Percentiles rank a stretch among this genome's conserved stretches.
Conservation (phyloP, 768 basidiomycete genomes). For the Cystobasidium ongulense region DNA sequence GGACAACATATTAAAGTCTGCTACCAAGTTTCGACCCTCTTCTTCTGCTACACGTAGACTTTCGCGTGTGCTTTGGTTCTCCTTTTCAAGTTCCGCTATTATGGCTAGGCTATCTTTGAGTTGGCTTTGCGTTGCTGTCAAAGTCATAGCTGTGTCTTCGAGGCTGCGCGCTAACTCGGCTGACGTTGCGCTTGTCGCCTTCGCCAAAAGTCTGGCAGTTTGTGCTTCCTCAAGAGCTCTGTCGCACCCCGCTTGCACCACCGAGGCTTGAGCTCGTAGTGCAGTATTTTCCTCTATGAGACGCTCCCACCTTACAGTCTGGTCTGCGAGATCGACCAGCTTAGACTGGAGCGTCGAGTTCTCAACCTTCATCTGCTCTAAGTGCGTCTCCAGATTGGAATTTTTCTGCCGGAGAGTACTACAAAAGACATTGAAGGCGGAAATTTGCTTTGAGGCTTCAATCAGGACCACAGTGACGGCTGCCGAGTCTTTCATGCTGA, state of each 20-base stretch:
- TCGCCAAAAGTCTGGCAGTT: background rate
- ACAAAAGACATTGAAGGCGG: background rate
- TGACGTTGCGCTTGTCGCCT: no score
- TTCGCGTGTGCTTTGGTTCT: background rate
- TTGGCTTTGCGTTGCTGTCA: background rate
- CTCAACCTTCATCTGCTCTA: background rate
- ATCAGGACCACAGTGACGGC: background rate
- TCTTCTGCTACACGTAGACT: constrained; percentile 14
- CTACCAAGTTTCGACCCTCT: constrained; percentile 24
- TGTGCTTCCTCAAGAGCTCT: background rate
- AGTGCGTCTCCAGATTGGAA: background rate
- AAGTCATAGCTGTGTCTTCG: background rate
- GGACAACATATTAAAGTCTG: constrained; percentile 11
- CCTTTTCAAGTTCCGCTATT: background rate
- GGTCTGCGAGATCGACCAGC: background rate
- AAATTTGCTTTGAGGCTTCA: background rate
- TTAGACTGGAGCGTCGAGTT: background rate
- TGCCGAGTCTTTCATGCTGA: no score
- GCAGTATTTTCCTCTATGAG: background rate
- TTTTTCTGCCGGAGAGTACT: background rate
- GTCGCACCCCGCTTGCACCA: background rate
- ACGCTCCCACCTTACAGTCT: background rate
- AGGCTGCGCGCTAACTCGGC: background rate
- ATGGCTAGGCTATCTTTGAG: background rate
- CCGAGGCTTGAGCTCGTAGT: background rate